Base-by-base conservation (phyloP, 805 yeast genomes). In the Candida pseudoglaebosa region DNA sequence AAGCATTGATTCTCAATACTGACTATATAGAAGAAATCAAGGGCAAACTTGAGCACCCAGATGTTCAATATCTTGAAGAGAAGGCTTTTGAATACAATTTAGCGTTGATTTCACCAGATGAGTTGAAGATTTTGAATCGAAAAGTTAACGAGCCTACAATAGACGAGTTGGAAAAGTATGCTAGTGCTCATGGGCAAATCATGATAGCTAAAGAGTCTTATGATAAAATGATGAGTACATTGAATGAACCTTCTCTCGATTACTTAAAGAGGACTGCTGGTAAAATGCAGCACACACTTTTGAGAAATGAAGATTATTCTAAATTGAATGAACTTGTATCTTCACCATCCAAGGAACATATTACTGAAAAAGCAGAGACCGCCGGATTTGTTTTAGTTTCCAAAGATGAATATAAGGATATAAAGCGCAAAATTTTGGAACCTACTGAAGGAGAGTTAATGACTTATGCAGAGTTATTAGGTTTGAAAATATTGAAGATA, bases 301-400 rank as follows among this genome's bases (percentile, higher is more conserved):
- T 38, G 18, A 47, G 24, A 59, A 56, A 34, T 4, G 48, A 43
- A 12, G 53, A 52, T 16, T 45, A 43, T 15, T 31, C 37, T 7
- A 37, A 41, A 14, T 40, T 53, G 24, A 46, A 40, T 1, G 36
- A 40, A 6, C 28, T 46, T 12, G 15, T 36, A 14, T 34, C 42
- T n/a, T 33, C 34, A 18, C 47, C 52, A 15, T 21, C 43, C 4
- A 24, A 52, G n/a, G 65, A 57, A 7, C 53, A 57, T 22, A 39
- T 57, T 4, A 48, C 41, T 28, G 46, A 45, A 12, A 56, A 54
- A 29, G 54, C 57, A 5, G 39, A 26, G 4, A 31, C 34, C 9
- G 40, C 45, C 32, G 48, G 51, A 24, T 40, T 46, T 24, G 43
- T 41, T 6, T 38, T 44, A 9, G 33, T 49, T n/a, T 39, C 53